Evolutionary conservation across 441 rosid species (phyloP).

Genomic region (Syzygium syzygioides): DNA sequence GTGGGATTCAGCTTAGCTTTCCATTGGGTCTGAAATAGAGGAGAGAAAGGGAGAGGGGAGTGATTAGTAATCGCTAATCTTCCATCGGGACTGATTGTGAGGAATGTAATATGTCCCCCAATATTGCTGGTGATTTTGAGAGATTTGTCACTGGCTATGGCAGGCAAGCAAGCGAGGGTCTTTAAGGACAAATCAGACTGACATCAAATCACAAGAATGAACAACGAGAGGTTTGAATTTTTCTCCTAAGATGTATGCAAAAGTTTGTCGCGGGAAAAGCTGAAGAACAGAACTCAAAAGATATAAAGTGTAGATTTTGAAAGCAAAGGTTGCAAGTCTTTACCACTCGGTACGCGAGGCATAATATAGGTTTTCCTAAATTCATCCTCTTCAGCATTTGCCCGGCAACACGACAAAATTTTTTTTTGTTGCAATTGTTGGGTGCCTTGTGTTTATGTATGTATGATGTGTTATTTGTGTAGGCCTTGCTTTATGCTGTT

Average conservation of each 20-base stretch:
- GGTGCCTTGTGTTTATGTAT: not conserved
- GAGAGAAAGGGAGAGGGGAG: not conserved
- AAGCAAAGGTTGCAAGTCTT: not conserved
- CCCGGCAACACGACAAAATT: not conserved
- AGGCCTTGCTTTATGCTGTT: constrained; percentile 96
- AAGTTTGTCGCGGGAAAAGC: not conserved
- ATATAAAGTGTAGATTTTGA: not conserved
- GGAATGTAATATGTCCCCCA: not conserved
- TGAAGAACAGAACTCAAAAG: not conserved
- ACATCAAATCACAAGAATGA: not conserved
- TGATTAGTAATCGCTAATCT: not conserved
- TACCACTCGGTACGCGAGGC: not conserved
- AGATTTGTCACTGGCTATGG: not conserved
- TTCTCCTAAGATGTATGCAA: not conserved
- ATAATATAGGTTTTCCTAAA: not conserved
- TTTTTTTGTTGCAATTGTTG: not conserved
- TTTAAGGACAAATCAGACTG: not conserved
- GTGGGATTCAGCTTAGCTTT: not conserved
- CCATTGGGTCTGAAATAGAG: not conserved
- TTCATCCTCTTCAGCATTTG: not conserved
- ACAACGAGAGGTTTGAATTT: not conserved
- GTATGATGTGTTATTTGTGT: not conserved
- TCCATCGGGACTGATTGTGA: not conserved
- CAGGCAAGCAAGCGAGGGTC: not conserved
- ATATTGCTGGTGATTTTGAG: not conserved